These are phyloP conservation scores for Capsella rubella DNA, from an alignment of 441 rosid genomes.

Conservation along the genomic window DNA sequence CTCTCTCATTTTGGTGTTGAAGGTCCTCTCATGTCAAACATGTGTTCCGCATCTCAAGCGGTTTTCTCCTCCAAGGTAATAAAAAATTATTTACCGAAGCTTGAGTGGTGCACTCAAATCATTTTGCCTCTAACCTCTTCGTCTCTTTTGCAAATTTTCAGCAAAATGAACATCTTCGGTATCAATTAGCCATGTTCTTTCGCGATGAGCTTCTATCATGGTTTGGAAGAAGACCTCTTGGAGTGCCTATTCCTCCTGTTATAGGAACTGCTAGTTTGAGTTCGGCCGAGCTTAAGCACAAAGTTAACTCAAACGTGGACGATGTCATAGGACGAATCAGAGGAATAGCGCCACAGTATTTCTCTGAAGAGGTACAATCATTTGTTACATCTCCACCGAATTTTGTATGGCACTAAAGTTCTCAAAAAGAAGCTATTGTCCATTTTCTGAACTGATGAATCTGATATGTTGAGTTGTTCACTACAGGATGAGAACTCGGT, in stretches of 20 bases:
- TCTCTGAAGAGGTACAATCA: conserved; percentile 82
- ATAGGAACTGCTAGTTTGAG: conserved; percentile 69
- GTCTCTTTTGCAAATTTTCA: conserved; percentile 48
- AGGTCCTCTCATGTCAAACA: conserved; percentile 90
- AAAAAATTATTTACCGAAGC: conserved; percentile 4
- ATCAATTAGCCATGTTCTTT: conserved; percentile 97
- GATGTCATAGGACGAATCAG: conserved; percentile 76
- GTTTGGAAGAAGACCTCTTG: conserved; percentile 94
- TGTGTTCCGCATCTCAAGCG: conserved; percentile 96
- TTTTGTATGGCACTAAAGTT: neutral
- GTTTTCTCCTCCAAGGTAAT: conserved; percentile 85
- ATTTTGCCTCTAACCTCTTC: conserved; percentile 21
- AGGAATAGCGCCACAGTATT: conserved; percentile 79
- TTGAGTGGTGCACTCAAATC: conserved; percentile 13
- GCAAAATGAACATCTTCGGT: conserved; percentile 92
- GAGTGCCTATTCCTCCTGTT: conserved; percentile 64
- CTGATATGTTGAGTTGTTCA: conserved; percentile 1
- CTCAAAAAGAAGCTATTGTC: neutral
- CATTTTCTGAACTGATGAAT: conserved; percentile 8
- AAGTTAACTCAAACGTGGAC: conserved; percentile 83
- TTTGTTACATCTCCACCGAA: conserved; percentile 5
- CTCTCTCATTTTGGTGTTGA: conserved; percentile 96
- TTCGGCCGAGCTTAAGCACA: conserved; percentile 76
- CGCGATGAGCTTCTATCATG: conserved; percentile 94
- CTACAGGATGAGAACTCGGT: conserved; percentile 78